These are phyloP conservation scores for Lenwebbia sp. DNA, from an alignment of 345 rosid species.

Conservation along the genomic window DNA sequence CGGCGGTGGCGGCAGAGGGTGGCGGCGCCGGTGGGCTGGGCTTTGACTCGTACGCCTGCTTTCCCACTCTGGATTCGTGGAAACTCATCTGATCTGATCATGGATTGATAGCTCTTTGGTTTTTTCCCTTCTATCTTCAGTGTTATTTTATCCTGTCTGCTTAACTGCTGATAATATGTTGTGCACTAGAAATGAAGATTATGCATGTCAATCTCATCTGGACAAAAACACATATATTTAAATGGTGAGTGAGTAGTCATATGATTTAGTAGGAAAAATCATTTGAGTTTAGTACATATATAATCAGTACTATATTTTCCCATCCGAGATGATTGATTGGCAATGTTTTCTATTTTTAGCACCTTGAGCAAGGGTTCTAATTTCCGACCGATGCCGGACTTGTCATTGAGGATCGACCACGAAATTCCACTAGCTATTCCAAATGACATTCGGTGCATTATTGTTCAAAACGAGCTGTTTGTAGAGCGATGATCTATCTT, in stretches of 20 bases:
- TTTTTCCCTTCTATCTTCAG: too few relatives aligned
- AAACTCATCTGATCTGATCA: conserved; percentile 24
- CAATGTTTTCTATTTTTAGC: not conserved
- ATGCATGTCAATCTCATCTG: not conserved
- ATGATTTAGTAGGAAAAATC: not conserved
- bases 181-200: not conserved
- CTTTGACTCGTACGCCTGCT: conserved; percentile 24
- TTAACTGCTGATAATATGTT: not conserved
- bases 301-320: not conserved
- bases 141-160: not conserved
- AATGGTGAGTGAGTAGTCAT: not conserved
- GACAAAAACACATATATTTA: not conserved
- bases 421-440: not conserved
- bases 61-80: conserved; percentile 82
- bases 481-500: not conserved
- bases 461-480: not conserved
- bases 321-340: not conserved
- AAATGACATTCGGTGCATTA: too few relatives aligned
- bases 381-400: not conserved
- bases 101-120: not conserved
- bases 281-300: not conserved
- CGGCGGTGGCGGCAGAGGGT: not conserved
- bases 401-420: fast-evolving
- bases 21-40: conserved; percentile 9
- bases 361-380: not conserved